Evolutionary conservation across 306 rosid genomes (phyloP), one percentile per base, ranked within the genome.

Genomic region (Rubus idaeus): DNA sequence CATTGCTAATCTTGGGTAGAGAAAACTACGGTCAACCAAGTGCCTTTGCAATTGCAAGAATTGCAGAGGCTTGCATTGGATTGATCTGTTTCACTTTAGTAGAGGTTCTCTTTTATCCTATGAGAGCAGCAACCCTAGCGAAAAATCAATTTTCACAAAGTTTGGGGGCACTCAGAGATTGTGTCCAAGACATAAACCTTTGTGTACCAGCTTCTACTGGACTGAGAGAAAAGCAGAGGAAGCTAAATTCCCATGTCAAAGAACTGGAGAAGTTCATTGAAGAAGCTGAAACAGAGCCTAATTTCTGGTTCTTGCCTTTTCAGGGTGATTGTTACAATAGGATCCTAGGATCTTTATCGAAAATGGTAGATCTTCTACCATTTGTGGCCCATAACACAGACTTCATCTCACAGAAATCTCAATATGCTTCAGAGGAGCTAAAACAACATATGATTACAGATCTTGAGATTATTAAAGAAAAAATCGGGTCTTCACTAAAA

Each of bases 271-370:
- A 74, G 72, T 88, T 84, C 79, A 86, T 82, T 58, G 44, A 26
- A 60, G 96, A 89, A 82, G 95, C 98, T 16, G 80, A 85, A 71
- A 13, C 77, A 75, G 97, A 92, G 79, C 97, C 98, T 51, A 87
- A 74, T 79, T 92, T 92, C 82, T 92, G 96, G 92, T 92, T 92
- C 85, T 41, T 83, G 61, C 93, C 97, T 73, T 89, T 92, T 40
- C 79, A 86, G 30, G 76, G 83, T 74, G 74, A 74, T 26, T 76
- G 88, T 79, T 90, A 94, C 39, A 69, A 37, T 30, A 88, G 79
- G 80, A 82, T 90, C 49, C 64, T 88, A 46, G 80, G 76, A 66
- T 92, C 96, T 18, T 76, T 90, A 10, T 87, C 79, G 41, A 88
- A 77, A 83, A 80, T 80, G 79, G 76, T 21, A 12, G 86, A 87